Evolutionary conservation across 1,284 basidiomycete genomes (phyloP), one percentile per base, ranked within the genome.

Genomic region (Malassezia psittaci): DNA sequence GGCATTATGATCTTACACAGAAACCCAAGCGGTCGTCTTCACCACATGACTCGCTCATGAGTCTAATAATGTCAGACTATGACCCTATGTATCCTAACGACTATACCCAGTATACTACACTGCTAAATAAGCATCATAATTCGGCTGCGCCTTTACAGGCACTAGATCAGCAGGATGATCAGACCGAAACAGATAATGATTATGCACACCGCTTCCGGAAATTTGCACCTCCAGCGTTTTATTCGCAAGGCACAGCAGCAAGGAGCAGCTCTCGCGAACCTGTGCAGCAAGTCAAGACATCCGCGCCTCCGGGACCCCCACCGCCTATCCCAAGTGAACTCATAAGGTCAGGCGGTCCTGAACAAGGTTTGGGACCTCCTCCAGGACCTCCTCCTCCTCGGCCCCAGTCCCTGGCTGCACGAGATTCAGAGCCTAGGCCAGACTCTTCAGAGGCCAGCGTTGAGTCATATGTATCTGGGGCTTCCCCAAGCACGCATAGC

Each of bases 11-110:
- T 29, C 43, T 45, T 16, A 45, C 24, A 24, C 24, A 45, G 43
- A 45, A 45, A 45, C 21, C 3, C 1, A 13, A 18, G 21, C 15
- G 13, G 24, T 13, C 6, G 12, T 34, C 8, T 3, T 9, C 21
- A 16, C 2, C 18, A 33, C 13, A 24, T 1, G 24, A 24, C 18
- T 29, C 24, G 9, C 24, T 45, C 15, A n/a, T 7, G 24, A 13
- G 13, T 19, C 37, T 12, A 5, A 19, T 48, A 32, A 33, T 38
- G 13, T 35, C 47, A 2, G 68, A 71, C 13, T 74, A 74, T 54
- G 69, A 74, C 35, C 67, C 66, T 2, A 52, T 59, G 8, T 21
- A 64, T 1, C 71, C 71, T 8, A 74, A 69, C 46, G 68, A 72
- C 48, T 74, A 70, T 43, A 45, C 61, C 9, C 59, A 54, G 6